phyloP scores from a whole-genome alignment of 179 eudicot genomes.

The Spergularia azorica region DNA sequence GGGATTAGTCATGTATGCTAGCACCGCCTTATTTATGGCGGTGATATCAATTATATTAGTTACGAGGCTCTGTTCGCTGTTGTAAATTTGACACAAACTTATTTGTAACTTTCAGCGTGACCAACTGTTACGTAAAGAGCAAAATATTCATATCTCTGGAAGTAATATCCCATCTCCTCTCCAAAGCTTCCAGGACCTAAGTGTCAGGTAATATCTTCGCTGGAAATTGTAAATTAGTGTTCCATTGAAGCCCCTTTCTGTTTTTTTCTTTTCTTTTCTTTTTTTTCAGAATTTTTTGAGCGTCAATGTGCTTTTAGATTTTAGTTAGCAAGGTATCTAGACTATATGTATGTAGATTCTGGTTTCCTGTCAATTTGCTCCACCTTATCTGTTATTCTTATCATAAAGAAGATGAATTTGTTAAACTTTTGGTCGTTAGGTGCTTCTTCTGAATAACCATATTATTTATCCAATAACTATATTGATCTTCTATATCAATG shows the following conservation, averaged over 20 bases:
- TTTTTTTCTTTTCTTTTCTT: conserved; percentile 29
- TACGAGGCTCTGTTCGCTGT: neutral
- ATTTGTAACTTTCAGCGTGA: conserved; percentile 56
- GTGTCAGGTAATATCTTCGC: conserved; percentile 50
- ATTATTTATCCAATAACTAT: neutral
- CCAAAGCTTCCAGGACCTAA: conserved; percentile 69
- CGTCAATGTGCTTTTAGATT: neutral
- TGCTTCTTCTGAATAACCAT: neutral
- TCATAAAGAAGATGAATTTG: neutral
- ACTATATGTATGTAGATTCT: neutral
- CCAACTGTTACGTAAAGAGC: conserved; percentile 66
- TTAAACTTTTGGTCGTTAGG: conserved; percentile 12
- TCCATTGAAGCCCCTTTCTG: conserved; percentile 8
- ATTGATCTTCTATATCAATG: neutral
- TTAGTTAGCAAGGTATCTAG: neutral
- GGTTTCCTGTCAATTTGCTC: neutral
- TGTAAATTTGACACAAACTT: conserved; percentile 8
- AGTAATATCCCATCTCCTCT: conserved; percentile 86
- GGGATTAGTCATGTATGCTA: neutral
- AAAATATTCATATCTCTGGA: conserved; percentile 77
- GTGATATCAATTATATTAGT: neutral
- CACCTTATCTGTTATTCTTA: neutral
- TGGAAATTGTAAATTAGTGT: conserved; percentile 1
- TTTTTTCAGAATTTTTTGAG: neutral
- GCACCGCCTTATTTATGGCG: too few species aligned